Conservation (phyloP, 371 early-diverging fungal species). For the Apophysomyces sp. region DNA sequence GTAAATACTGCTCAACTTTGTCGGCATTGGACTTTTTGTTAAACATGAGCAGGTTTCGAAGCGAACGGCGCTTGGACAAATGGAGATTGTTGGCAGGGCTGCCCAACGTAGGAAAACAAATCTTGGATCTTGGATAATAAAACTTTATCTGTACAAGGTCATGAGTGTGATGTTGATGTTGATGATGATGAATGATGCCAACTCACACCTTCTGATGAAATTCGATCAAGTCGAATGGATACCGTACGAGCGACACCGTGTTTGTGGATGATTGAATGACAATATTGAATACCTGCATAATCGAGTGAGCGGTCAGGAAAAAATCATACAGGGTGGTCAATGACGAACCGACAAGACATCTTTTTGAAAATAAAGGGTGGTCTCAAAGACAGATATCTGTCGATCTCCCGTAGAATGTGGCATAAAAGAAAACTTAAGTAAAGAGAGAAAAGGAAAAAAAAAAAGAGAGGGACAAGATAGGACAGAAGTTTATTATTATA, state of each 20-base stretch:
- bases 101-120: conserved; percentile 36
- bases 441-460: conserved; percentile 6
- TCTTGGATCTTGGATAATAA: conserved; percentile 42
- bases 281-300: conserved; percentile 53
- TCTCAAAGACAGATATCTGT: conserved; percentile 37
- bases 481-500: conserved; percentile 8
- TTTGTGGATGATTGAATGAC: conserved; percentile 49
- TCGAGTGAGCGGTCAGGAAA: neutral
- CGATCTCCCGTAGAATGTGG: conserved; percentile 14
- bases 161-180: neutral
- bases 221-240: conserved; percentile 61
- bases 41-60: conserved; percentile 28
- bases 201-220: conserved; percentile 58
- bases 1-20: conserved; percentile 44
- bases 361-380: conserved; percentile 33
- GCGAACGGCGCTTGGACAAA: conserved; percentile 22
- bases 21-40: conserved; percentile 37
- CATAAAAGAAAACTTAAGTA: conserved; percentile 8
- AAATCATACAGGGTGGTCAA: neutral
- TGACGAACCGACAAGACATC: conserved; percentile 32
- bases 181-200: neutral
- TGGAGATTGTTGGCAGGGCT: conserved; percentile 23
- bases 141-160: conserved; percentile 26
- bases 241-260: conserved; percentile 53
- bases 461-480: conserved; percentile 2